Conservation (phyloP, 139 green algal genomes). For the Zygnema circumcarinatum region DNA sequence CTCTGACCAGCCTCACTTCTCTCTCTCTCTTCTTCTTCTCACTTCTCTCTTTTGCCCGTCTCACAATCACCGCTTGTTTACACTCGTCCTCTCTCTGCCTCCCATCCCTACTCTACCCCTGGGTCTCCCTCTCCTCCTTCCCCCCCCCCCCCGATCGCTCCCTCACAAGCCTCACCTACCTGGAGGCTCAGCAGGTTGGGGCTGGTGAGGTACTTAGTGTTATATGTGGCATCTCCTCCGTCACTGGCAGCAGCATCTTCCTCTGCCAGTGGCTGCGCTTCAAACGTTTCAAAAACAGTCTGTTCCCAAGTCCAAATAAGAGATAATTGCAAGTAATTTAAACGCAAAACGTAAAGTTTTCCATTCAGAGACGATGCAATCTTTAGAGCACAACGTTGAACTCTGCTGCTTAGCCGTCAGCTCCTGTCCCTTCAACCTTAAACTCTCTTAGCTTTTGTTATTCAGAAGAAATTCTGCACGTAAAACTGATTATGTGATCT, state of each 20-base stretch:
- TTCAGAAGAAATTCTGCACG: no score
- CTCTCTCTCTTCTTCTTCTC: constrained; percentile 7
- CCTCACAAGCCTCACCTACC: constrained; percentile 4
- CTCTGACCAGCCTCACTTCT: constrained; percentile 10
- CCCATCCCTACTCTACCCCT: not conserved
- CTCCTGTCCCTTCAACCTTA: no score
- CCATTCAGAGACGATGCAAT: no score
- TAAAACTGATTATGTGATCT: no score
- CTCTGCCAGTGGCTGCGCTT: not conserved
- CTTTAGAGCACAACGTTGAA: no score
- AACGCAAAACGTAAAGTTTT: no score
- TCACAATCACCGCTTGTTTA: not conserved
- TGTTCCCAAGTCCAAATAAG: not conserved
- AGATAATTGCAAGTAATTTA: not conserved
- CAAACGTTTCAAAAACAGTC: not conserved
- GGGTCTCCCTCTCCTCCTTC: not conserved
- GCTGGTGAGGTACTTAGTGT: constrained; percentile 44
- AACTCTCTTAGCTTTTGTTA: no score
- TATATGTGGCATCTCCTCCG: not conserved
- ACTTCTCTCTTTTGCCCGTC: not conserved
- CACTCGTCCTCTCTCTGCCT: not conserved
- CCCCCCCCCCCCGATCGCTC: not conserved
- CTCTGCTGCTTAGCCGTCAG: no score
- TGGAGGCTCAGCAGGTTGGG: constrained; percentile 13
- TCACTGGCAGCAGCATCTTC: not conserved